Percentiles rank a stretch among this genome's conserved stretches.
Conservation (phyloP, 2,329 filamentous ascomycete genomes). For the Phoma sp. region DNA sequence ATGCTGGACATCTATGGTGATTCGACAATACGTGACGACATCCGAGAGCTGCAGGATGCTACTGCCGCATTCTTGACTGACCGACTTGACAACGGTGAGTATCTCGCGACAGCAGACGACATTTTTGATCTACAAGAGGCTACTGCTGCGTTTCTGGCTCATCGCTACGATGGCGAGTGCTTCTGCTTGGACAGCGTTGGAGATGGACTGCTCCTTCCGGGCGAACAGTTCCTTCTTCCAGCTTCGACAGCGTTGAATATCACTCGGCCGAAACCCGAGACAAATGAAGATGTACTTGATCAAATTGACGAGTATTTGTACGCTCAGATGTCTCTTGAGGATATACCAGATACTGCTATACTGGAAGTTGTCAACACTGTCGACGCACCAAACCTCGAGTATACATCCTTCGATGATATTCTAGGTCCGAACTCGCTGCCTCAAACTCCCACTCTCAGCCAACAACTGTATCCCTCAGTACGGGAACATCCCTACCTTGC, state of each 20-base stretch:
- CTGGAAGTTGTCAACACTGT: background rate
- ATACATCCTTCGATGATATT: background rate
- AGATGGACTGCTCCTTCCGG: conserved; percentile 7
- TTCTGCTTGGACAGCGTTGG: background rate
- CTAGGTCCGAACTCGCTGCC: background rate
- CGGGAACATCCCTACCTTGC: background rate
- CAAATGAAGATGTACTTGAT: background rate
- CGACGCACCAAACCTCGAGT: background rate
- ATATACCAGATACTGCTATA: background rate
- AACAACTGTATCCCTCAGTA: background rate
- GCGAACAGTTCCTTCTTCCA: conserved; percentile 1
- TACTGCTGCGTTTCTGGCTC: conserved; percentile 11
- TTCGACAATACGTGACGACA: background rate
- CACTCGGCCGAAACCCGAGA: background rate
- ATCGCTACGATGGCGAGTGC: conserved; percentile 11
- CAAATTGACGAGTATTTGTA: background rate
- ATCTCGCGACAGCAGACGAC: conserved; percentile 4
- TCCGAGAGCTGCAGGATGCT: background rate
- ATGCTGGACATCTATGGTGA: too few species aligned
- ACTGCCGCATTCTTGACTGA: conserved; percentile 7
- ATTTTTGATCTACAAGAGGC: conserved; percentile 10
- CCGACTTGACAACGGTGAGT: background rate
- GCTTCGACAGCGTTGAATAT: background rate
- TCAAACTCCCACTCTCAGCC: background rate
- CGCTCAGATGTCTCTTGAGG: background rate